A percentile compares a stretch with the other conserved stretches of the same genome.
These are phyloP conservation scores for Trichothecium roseum DNA, from an alignment of 2,329 filamentous ascomycete species.

Conservation along the genomic window DNA sequence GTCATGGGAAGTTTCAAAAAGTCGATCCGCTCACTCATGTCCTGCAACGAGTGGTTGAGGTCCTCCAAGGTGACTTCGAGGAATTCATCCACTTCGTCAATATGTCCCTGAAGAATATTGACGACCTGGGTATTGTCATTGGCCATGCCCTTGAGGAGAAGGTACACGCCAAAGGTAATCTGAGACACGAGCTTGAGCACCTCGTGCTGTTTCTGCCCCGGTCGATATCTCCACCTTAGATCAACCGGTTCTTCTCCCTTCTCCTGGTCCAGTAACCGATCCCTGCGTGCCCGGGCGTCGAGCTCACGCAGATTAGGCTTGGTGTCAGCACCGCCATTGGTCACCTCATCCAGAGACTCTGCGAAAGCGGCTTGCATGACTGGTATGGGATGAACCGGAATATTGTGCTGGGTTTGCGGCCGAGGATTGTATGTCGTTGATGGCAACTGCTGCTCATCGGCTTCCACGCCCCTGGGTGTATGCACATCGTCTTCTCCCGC, in stretches of 20 bases:
- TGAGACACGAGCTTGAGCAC: conserved; percentile 85
- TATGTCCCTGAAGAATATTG: conserved; percentile 79
- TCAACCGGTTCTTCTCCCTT: conserved; percentile 63
- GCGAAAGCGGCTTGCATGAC: conserved; percentile 74
- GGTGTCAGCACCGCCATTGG: conserved; percentile 28
- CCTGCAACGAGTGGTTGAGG: conserved; percentile 64
- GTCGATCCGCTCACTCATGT: conserved; percentile 70
- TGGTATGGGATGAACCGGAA: conserved; percentile 52
- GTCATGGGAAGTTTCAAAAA: conserved; percentile 75
- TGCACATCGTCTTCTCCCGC: conserved; percentile 4
- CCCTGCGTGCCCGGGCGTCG: conserved; percentile 52
- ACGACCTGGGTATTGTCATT: conserved; percentile 85
- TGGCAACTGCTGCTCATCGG: conserved; percentile 2
- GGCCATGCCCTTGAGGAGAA: conserved; percentile 74
- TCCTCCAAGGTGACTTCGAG: conserved; percentile 80
- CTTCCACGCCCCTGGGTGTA: conserved; percentile 7
- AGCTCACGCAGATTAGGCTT: conserved; percentile 44
- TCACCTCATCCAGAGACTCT: conserved; percentile 68
- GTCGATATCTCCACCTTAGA: conserved; percentile 64
- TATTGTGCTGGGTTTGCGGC: neutral
- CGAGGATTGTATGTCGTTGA: neutral
- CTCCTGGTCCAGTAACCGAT: conserved; percentile 55
- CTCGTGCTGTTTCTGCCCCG: conserved; percentile 72
- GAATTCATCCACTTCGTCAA: conserved; percentile 89
- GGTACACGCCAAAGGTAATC: conserved; percentile 86